phyloP scores from a whole-genome alignment of 2,329 filamentous ascomycete species.

The Sclerotinia borealis region DNA sequence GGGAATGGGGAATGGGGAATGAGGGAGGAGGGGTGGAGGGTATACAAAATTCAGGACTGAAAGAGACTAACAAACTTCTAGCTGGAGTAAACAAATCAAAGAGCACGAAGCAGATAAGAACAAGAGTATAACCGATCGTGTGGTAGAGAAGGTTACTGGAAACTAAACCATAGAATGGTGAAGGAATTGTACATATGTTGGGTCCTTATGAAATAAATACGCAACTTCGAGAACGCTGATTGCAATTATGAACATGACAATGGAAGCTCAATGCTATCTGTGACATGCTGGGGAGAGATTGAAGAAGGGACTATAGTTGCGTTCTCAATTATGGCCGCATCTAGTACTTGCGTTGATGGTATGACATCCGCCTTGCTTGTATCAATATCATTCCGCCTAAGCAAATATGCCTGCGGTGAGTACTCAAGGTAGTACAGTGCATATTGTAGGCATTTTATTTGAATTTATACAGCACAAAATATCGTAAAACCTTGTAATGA shows the following conservation, averaged over 20 bases:
- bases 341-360: not conserved
- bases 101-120: slow-evolving; percentile 58
- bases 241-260: not conserved
- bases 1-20: not conserved
- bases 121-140: slow-evolving; percentile 31
- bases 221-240: not conserved
- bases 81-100: slow-evolving; percentile 67
- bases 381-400: not conserved
- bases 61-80: slow-evolving; percentile 34
- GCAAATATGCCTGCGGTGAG: not conserved
- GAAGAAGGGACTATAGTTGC: not conserved
- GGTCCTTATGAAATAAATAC: not conserved
- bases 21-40: slow-evolving; percentile 11
- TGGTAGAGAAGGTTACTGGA: slow-evolving; percentile 15
- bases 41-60: not conserved
- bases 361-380: not conserved
- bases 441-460: not conserved
- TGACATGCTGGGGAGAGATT: not conserved
- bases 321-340: not conserved
- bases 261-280: not conserved
- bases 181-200: slow-evolving; percentile 28
- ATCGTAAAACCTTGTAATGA: not conserved
- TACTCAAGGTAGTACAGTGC: not conserved
- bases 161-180: not conserved
- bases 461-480: not conserved